Conservation (phyloP, 305 asterid species). For the Plantago rigida region DNA sequence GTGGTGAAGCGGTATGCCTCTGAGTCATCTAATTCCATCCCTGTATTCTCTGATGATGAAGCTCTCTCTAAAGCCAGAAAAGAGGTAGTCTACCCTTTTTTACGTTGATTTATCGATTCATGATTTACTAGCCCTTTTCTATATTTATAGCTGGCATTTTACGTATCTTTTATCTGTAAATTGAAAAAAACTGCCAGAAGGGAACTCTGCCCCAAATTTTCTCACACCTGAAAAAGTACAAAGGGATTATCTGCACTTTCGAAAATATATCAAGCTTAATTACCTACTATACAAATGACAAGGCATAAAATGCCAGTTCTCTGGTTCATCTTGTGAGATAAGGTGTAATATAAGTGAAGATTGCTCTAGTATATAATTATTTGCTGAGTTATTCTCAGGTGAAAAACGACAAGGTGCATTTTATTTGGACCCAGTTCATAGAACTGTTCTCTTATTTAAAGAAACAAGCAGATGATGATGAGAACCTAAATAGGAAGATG, state of each 20-base stretch:
- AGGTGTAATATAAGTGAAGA: neutral
- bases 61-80: constrained; percentile 76
- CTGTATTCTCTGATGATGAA: constrained; percentile 73
- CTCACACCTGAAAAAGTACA: too few relatives aligned
- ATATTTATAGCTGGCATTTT: neutral
- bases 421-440: constrained; percentile 78
- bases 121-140: neutral
- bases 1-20: constrained; percentile 72
- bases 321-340: neutral
- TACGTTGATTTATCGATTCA: constrained; percentile 1
- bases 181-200: neutral
- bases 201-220: too few relatives aligned
- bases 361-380: too few relatives aligned
- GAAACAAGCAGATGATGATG: constrained; percentile 59
- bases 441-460: constrained; percentile 58
- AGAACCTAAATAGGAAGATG: constrained; percentile 45
- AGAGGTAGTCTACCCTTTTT: constrained; percentile 47
- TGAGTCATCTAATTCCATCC: constrained; percentile 68
- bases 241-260: neutral
- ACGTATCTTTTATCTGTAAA: neutral
- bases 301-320: neutral
- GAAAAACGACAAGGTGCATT: constrained; percentile 58
- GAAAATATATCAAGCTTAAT: neutral
- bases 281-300: neutral
- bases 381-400: constrained; percentile 35